phyloP scores from a whole-genome alignment of 2,329 filamentous ascomycete genomes.

The Didymella pinodella region DNA sequence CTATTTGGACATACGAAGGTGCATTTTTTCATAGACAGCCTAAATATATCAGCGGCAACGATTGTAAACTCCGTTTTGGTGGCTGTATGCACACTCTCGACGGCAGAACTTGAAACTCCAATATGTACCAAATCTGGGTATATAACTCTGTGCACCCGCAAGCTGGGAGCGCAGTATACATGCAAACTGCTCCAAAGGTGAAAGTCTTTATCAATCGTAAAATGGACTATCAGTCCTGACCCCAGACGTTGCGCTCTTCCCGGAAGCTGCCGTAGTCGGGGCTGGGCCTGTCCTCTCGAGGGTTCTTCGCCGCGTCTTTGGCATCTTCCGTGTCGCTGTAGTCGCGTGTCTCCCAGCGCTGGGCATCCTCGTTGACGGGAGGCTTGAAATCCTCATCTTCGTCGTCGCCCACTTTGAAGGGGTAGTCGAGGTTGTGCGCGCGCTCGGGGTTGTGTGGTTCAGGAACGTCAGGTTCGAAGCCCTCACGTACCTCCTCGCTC shows the following conservation, averaged over 20 bases:
- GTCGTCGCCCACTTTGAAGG: conserved; percentile 54
- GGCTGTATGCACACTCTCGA: not conserved
- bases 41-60: not conserved
- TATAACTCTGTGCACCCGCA: conserved; percentile 13
- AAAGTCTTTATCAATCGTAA: not conserved
- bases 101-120: conserved; percentile 14
- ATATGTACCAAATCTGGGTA: conserved; percentile 19
- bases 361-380: conserved; percentile 53
- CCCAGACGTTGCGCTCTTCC: conserved; percentile 54
- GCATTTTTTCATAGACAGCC: not conserved
- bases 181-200: conserved; percentile 7
- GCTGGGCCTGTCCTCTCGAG: conserved; percentile 31
- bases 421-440: conserved; percentile 55
- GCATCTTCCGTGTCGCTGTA: conserved; percentile 36
- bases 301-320: conserved; percentile 20
- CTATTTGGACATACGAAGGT: too few species aligned
- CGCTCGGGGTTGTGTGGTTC: conserved; percentile 54
- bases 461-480: conserved; percentile 61
- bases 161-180: not conserved
- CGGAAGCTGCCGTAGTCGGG: conserved; percentile 54
- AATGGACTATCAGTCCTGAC: conserved; percentile 25
- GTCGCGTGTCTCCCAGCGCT: conserved; percentile 54
- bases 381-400: conserved; percentile 46
- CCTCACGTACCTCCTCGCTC: conserved; percentile 62
- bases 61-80: not conserved